Evolutionary conservation across 1,284 basidiomycete species (phyloP), one percentile per base, ranked within the genome.

Genomic region (Ganoderma boninense): DNA sequence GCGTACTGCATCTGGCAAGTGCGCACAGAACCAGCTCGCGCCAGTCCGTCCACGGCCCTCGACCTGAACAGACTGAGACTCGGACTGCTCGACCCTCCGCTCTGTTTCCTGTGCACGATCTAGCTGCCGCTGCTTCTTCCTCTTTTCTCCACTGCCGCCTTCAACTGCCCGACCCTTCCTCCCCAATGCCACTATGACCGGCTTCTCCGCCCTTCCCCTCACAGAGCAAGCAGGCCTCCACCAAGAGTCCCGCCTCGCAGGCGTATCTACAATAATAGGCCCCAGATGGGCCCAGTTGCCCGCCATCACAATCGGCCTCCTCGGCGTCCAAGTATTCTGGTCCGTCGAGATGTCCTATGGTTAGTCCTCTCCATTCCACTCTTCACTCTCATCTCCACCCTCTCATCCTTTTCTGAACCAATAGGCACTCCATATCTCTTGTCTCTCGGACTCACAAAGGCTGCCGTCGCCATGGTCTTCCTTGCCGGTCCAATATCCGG

Each of bases 401-500:
- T 42, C 52, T 14, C 26, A 14, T n/a, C 20, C 40, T 23, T 26
- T 8, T 69, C 4, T 44, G 57, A 18, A 60, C n/a, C 16, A n/a
- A 18, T 57, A 77, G 95, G 93, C n/a, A 95, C 96, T 0, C 97
- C 97, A 0, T 99, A 97, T 81, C 87, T 99, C 1, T 86, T 98
- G 65, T 95, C 95, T 0, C 89, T 99, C 0, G 97, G 97, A 5
- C 84, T 98, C 20, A 91, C 92, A 20, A 97, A 97, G 82, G 92
- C 95, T 14, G 87, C 87, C 70, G 96, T 97, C 86, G 93, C 96
- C 5, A 86, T 95, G 38, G 97, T 99, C 20, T 98, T 99, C 83
- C 87, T 99, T 43, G 97, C 97, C 0, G 97, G 97, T 0, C 97
- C 97, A 0, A 82, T 99, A 2, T 95, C 94, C 0, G 97, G 97